Percentiles rank a stretch among this genome's conserved stretches.
These are phyloP conservation scores for Sphaerosporella brunnea DNA, from an alignment of 495 filamentous ascomycete species.

Conservation along the genomic window DNA sequence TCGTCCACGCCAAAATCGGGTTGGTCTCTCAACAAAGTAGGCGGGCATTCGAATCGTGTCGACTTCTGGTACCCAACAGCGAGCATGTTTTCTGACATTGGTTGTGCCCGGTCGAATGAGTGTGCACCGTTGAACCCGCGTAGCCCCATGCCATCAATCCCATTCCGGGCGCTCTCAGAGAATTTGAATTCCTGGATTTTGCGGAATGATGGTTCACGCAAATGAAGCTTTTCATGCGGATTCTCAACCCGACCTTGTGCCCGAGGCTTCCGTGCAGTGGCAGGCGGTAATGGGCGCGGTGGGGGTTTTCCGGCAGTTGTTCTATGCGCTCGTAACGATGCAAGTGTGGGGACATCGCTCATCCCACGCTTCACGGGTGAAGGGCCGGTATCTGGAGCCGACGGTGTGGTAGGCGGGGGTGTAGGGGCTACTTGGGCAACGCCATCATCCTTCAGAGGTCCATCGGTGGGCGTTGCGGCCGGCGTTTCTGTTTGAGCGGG, in stretches of 20 bases:
- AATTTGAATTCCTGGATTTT: constrained; percentile 25
- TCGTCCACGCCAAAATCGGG: constrained; percentile 22
- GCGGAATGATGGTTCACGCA: constrained; percentile 41
- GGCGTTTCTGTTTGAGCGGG: constrained; percentile 18
- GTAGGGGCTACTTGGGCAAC: not conserved
- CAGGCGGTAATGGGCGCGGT: constrained; percentile 1
- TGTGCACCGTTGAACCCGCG: constrained; percentile 19
- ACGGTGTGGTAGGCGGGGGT: constrained; percentile 6
- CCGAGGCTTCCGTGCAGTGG: constrained; percentile 3
- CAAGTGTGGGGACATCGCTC: constrained; percentile 19
- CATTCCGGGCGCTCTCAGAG: constrained; percentile 16
- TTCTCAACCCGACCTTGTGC: constrained; percentile 5
- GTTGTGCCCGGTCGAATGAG: constrained; percentile 2
- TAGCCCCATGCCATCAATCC: constrained; percentile 13
- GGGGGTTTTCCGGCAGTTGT: constrained; percentile 20
- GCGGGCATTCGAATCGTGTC: constrained; percentile 64
- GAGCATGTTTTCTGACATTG: constrained; percentile 82
- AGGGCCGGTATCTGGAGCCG: not conserved
- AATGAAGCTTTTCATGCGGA: constrained; percentile 36
- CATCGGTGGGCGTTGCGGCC: constrained; percentile 20
- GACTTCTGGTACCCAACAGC: constrained; percentile 89
- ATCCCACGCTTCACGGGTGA: constrained; percentile 12
- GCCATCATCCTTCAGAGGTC: constrained; percentile 1
- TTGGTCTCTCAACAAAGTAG: constrained; percentile 54
- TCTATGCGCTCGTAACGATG: constrained; percentile 23